These are phyloP conservation scores for Biscutella auriculata DNA, from an alignment of 441 rosid genomes.

Conservation along the genomic window DNA sequence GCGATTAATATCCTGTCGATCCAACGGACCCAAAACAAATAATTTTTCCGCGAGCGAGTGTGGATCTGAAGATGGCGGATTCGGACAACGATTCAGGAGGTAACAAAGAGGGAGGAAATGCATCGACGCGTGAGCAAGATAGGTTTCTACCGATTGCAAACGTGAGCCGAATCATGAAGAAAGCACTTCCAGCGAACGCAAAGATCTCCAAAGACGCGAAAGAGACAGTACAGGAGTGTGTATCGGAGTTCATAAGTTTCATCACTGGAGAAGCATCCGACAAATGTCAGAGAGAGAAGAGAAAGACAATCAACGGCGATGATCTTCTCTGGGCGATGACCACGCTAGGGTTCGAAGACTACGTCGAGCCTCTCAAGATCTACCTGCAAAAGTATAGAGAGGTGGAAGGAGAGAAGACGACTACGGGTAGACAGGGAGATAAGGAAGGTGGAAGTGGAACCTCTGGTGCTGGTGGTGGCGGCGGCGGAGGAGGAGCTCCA, in stretches of 20 bases:
- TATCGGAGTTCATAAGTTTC: slow-evolving; percentile 58
- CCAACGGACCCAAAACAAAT: slow-evolving; percentile 12
- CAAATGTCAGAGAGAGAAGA: slow-evolving; percentile 39
- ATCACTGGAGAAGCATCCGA: slow-evolving; percentile 59
- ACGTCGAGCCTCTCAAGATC: background rate
- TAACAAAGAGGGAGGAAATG: background rate
- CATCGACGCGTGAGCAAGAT: slow-evolving; percentile 26
- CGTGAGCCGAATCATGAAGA: slow-evolving; percentile 61
- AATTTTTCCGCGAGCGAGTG: too few relatives aligned
- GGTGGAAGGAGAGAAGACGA: slow-evolving; percentile 23
- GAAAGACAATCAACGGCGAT: slow-evolving; percentile 16
- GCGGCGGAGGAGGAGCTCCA: background rate
- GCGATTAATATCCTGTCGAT: slow-evolving; percentile 1
- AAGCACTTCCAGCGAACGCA: slow-evolving; percentile 54
- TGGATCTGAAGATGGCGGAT: slow-evolving; percentile 7
- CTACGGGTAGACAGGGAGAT: background rate
- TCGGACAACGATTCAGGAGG: slow-evolving; percentile 10
- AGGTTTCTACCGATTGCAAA: slow-evolving; percentile 52
- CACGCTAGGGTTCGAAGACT: slow-evolving; percentile 1
- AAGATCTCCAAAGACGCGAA: slow-evolving; percentile 62
- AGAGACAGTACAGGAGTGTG: slow-evolving; percentile 62
- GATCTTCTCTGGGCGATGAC: slow-evolving; percentile 9
- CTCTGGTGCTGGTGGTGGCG: background rate
- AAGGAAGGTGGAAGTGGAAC: background rate
- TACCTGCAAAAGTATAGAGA: slow-evolving; percentile 2